Conservation (phyloP, 768 basidiomycete species). For the Tylopilus rubrobrunneus region DNA sequence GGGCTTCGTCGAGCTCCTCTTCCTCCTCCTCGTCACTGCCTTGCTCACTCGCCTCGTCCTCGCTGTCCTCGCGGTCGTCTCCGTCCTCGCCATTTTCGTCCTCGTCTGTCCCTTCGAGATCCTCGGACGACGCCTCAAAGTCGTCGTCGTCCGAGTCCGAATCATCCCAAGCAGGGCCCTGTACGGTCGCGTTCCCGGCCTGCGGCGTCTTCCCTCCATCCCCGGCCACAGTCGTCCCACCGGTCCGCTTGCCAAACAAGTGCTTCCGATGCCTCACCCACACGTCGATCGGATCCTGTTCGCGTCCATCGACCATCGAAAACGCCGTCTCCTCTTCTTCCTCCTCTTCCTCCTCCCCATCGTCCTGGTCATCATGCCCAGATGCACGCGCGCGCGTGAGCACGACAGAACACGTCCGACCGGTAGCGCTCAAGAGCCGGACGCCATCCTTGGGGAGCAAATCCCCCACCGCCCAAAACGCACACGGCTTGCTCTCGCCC, state of each 20-base stretch:
- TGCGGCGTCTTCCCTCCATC: neutral
- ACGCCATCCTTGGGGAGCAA: slow-evolving; percentile 52
- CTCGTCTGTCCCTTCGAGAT: slow-evolving; percentile 40
- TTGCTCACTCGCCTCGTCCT: slow-evolving; percentile 30
- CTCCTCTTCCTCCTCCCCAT: too few species aligned
- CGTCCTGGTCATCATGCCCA: slow-evolving; percentile 11
- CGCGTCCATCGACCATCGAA: slow-evolving; percentile 66
- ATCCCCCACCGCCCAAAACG: slow-evolving; percentile 67
- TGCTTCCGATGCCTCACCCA: slow-evolving; percentile 62
- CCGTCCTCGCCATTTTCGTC: slow-evolving; percentile 23
- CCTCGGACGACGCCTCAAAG: slow-evolving; percentile 38
- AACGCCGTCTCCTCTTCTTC: slow-evolving; percentile 56
- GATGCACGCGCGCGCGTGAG: slow-evolving; percentile 36
- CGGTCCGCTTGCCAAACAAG: slow-evolving; percentile 44
- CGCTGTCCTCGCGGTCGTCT: slow-evolving; percentile 15
- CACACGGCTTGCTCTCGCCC: slow-evolving; percentile 74
- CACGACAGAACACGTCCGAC: slow-evolving; percentile 63
- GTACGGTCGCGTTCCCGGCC: slow-evolving; percentile 13
- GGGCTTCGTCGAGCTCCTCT: slow-evolving; percentile 44
- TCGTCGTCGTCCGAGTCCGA: slow-evolving; percentile 34
- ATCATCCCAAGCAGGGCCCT: slow-evolving; percentile 31
- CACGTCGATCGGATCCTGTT: slow-evolving; percentile 58
- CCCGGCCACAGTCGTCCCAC: neutral
- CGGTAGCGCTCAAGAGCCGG: slow-evolving; percentile 57
- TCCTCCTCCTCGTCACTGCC: slow-evolving; percentile 37